These are phyloP conservation scores for Corymbia maculata DNA, from an alignment of 345 rosid species.

Conservation along the genomic window DNA sequence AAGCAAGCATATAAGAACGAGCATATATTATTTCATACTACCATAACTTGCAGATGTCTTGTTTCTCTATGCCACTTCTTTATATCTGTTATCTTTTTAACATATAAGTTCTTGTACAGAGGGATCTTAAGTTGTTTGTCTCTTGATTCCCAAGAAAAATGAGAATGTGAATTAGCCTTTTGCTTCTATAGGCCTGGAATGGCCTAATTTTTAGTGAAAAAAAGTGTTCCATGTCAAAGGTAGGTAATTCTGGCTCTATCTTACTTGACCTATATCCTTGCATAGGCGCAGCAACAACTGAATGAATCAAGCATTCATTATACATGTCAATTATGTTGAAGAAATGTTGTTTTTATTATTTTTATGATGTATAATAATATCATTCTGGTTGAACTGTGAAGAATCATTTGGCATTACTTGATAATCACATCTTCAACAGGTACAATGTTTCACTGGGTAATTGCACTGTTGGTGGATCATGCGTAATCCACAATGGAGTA, in stretches of 20 bases:
- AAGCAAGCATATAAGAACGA: background rate
- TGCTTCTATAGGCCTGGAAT: background rate
- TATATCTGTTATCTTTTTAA: background rate
- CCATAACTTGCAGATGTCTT: background rate
- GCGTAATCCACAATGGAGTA: constrained; percentile 65
- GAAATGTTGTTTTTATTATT: background rate
- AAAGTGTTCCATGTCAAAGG: background rate
- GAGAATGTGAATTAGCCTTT: background rate
- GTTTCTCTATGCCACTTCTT: background rate
- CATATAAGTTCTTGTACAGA: background rate
- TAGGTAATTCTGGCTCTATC: background rate
- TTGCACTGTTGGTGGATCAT: constrained; percentile 57
- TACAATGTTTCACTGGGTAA: constrained; percentile 58
- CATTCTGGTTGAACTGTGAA: background rate
- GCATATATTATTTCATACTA: background rate
- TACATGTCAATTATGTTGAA: background rate
- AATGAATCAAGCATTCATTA: background rate
- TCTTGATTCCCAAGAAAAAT: background rate
- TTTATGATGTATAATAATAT: background rate
- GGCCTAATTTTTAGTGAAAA: background rate
- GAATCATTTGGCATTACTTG: background rate
- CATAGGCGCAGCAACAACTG: background rate
- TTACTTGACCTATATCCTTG: background rate
- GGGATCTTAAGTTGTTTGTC: background rate
- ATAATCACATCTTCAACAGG: constrained; percentile 14